These are phyloP conservation scores for Bidens hawaiensis DNA, from an alignment of 140 eudicot genomes.

Conservation along the genomic window DNA sequence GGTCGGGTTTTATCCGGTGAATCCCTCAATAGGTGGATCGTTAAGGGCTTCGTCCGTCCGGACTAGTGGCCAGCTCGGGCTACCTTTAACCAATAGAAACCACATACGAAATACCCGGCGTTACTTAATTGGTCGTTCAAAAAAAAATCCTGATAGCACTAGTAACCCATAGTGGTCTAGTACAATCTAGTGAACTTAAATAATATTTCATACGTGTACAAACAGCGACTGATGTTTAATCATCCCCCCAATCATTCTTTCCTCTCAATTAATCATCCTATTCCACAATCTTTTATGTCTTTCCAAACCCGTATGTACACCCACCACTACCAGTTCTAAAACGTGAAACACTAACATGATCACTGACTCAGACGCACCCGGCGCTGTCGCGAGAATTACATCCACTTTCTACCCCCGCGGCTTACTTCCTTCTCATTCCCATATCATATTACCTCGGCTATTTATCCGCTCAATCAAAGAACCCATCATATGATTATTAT, in stretches of 20 bases:
- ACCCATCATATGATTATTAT: not conserved
- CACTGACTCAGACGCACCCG: not conserved
- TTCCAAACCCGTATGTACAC: not conserved
- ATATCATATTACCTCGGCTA: conserved; percentile 47
- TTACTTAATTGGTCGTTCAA: too few relatives aligned
- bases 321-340: not conserved
- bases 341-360: not conserved
- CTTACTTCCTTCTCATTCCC: conserved; percentile 28
- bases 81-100: too few relatives aligned
- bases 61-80: too few relatives aligned
- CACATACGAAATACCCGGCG: too few relatives aligned
- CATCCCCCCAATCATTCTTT: conserved; percentile 26
- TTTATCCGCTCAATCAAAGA: conserved; percentile 21
- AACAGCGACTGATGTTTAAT: conserved; percentile 7
- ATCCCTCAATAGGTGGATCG: too few relatives aligned
- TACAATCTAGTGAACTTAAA: too few relatives aligned
- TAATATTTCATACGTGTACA: not conserved
- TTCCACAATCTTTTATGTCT: not conserved
- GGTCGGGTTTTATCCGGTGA: too few relatives aligned
- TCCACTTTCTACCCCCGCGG: conserved; percentile 21
- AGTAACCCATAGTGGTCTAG: too few relatives aligned
- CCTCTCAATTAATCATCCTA: not conserved
- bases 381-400: not conserved
- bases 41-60: too few relatives aligned
- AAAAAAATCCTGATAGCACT: too few relatives aligned